These are phyloP conservation scores for Ophiostoma ips DNA, from an alignment of 2,329 filamentous ascomycete species.

Conservation along the genomic window DNA sequence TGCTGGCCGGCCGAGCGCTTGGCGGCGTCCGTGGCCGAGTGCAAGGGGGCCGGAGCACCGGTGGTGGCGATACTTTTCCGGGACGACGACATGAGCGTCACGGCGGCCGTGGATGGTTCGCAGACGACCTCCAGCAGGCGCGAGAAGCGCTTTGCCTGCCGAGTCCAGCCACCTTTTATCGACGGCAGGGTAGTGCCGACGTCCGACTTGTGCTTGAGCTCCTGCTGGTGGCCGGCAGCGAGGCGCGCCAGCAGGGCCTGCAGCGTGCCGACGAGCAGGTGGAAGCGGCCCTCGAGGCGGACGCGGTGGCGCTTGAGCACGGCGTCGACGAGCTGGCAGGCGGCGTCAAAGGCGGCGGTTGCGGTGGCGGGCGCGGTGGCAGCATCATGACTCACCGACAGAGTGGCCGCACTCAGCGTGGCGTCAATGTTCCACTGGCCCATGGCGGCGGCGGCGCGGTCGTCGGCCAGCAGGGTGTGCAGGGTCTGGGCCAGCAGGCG, in stretches of 20 bases:
- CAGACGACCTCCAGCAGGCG: slow-evolving; percentile 23
- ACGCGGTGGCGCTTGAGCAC: slow-evolving; percentile 45
- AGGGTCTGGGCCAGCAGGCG: slow-evolving; percentile 28
- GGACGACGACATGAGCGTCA: slow-evolving; percentile 21
- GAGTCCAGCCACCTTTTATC: slow-evolving; percentile 15
- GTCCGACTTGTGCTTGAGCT: slow-evolving; percentile 5
- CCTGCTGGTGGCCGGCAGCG: slow-evolving; percentile 25
- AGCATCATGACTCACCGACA: slow-evolving; percentile 16
- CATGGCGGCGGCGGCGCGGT: slow-evolving; percentile 35
- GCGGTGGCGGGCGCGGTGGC: too few relatives aligned
- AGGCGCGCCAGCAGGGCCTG: slow-evolving; percentile 42
- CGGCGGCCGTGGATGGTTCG: slow-evolving; percentile 42
- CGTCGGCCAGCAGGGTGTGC: slow-evolving; percentile 28
- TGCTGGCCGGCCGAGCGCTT: slow-evolving; percentile 47
- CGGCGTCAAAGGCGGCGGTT: slow-evolving; percentile 28
- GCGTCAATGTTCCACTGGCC: slow-evolving; percentile 45
- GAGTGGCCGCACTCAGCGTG: slow-evolving; percentile 32
- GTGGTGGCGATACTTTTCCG: neutral
- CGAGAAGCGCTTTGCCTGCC: slow-evolving; percentile 33
- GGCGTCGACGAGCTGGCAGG: slow-evolving; percentile 40
- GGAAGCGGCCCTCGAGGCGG: slow-evolving; percentile 48
- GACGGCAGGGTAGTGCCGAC: slow-evolving; percentile 17
- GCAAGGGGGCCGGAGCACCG: slow-evolving; percentile 23
- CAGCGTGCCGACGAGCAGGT: slow-evolving; percentile 39
- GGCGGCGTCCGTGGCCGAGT: slow-evolving; percentile 46